Evolutionary conservation across 1,284 basidiomycete species (phyloP), one percentile per base, ranked within the genome.

Genomic region (Boletellus sp.): DNA sequence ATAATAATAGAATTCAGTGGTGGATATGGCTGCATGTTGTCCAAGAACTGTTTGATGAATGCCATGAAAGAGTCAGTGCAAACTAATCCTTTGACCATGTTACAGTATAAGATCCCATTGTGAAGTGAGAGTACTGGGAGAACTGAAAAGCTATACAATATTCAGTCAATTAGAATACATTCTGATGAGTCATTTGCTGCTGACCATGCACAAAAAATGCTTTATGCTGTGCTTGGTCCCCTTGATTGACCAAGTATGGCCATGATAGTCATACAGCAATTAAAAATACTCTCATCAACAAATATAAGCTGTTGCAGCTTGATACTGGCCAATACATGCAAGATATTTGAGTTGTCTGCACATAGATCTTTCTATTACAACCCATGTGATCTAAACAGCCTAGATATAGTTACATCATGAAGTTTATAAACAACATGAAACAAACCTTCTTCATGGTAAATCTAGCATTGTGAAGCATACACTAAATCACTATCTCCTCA

Each of bases 391-490:
- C 53, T 55, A 42, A 1, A 40, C 8, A 32, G 10, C 3, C 30
- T 22, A 22, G 18, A 28, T 4, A 13, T 4, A 11, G 13, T 21
- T 3, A 24, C 22, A 8, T 5, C 21, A 4, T 4, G n/a, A n/a
- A n/a, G 6, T 43, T 12, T 11, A 15, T 32, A 32, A 15, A 3
- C 30, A 11, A 32, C 13, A 4, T 22, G 13, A 15, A 2, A 22
- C 5, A 1, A 60, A 51, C 50, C 28, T 51, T 51, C 5, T 51
- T 51, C 45, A 51, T 47, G 4, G 40, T 51, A 30, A 43, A 51
- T 21, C 45, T 33, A 15, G 22, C 15, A 6, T 5, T 28, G 6
- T 6, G 2, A 10, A 47, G 22, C 3, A 13, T 44, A 5, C 35
- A 6, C 51, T 41, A 52, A 0, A 48, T 7, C 0, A 36, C 44